phyloP scores from a whole-genome alignment of 345 rosid species.

The Pistacia integerrima region DNA sequence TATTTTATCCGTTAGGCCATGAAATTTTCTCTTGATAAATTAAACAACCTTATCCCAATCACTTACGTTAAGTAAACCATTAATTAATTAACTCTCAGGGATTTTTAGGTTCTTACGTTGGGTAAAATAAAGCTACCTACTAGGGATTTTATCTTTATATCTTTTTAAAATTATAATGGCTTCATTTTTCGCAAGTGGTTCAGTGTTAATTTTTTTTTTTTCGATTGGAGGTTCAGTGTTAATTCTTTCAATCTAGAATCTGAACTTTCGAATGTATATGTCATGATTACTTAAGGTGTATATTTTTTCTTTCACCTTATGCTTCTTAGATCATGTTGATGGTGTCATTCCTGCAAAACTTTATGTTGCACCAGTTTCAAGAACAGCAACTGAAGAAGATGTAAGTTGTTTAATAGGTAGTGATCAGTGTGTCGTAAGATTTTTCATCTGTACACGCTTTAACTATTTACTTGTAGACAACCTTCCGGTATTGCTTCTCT shows the following conservation, averaged over 20 bases:
- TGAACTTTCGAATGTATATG: neutral
- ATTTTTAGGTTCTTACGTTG: too few relatives aligned
- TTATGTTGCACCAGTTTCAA: constrained; percentile 65
- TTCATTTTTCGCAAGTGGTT: neutral
- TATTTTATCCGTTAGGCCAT: neutral
- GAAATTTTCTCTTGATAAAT: neutral
- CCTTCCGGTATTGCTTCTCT: too few relatives aligned
- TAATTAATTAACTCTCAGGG: too few relatives aligned
- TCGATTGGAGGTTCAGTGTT: neutral
- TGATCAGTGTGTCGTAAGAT: neutral
- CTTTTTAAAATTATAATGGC: neutral
- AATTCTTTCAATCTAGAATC: neutral
- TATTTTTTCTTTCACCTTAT: constrained; percentile 11
- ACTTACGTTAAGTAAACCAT: too few relatives aligned
- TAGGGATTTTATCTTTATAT: neutral
- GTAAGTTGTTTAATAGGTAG: constrained; percentile 39
- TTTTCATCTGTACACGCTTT: neutral
- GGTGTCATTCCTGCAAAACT: constrained; percentile 54
- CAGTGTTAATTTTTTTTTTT: neutral
- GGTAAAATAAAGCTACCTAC: neutral
- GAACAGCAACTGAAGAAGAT: constrained; percentile 53
- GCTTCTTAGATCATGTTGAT: constrained; percentile 47
- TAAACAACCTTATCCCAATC: neutral
- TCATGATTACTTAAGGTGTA: neutral
- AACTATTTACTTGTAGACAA: too few relatives aligned